These are phyloP conservation scores for Acorus calamus DNA, from an alignment of 106 monocot species.

Conservation along the genomic window DNA sequence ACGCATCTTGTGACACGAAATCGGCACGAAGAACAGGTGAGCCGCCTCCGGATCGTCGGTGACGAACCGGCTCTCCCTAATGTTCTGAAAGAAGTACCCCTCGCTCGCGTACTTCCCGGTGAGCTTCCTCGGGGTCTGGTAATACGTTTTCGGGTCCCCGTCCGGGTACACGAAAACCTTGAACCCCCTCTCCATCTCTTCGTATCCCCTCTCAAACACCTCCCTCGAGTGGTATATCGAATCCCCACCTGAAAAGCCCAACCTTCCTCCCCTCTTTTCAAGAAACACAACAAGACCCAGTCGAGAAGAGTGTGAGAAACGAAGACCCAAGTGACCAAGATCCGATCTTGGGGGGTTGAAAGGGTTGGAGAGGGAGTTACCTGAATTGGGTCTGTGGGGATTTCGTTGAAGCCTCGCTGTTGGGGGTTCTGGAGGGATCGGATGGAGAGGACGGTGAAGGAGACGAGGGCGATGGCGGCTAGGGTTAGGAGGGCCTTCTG, in stretches of 20 bases:
- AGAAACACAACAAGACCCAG: not conserved
- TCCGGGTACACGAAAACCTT: slow-evolving; percentile 90
- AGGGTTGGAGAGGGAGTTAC: not conserved
- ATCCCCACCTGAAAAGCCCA: too few species aligned
- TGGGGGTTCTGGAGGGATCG: slow-evolving; percentile 41
- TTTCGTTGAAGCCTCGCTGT: slow-evolving; percentile 5
- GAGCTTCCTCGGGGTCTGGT: slow-evolving; percentile 93
- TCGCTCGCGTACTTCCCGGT: slow-evolving; percentile 97
- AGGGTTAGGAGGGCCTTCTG: slow-evolving; percentile 32
- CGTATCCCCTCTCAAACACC: slow-evolving; percentile 44
- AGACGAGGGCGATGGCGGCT: slow-evolving; percentile 37
- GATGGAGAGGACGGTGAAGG: slow-evolving; percentile 61
- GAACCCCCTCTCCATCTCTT: slow-evolving; percentile 65
- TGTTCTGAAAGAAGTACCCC: slow-evolving; percentile 98
- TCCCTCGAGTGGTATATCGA: slow-evolving; percentile 69
- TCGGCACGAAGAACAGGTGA: slow-evolving; percentile 86
- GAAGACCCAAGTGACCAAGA: not conserved
- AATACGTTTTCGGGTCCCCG: slow-evolving; percentile 80
- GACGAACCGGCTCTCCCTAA: slow-evolving; percentile 64
- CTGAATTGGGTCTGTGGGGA: not conserved
- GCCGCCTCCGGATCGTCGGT: slow-evolving; percentile 76
- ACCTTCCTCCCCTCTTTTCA: too few species aligned
- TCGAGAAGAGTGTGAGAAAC: not conserved
- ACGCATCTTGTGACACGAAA: slow-evolving; percentile 92
- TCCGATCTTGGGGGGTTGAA: too few species aligned